phyloP scores from a whole-genome alignment of 2,329 filamentous ascomycete genomes.

The Fusarium continuum region DNA sequence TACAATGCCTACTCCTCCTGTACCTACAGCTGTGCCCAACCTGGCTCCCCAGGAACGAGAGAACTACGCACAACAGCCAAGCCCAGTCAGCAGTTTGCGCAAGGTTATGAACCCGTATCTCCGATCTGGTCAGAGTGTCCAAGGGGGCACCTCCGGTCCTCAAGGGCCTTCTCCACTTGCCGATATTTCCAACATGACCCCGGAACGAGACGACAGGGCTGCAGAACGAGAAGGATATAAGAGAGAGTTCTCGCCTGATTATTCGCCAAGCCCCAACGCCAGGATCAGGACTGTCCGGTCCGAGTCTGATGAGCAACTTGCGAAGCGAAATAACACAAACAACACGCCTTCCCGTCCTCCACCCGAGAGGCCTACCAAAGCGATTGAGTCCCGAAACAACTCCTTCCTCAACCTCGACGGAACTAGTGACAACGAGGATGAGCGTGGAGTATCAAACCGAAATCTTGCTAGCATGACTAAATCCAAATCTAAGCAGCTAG shows the following conservation, averaged over 20 bases:
- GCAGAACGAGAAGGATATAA: conserved; percentile 49
- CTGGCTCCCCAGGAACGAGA: conserved; percentile 46
- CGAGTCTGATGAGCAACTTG: conserved; percentile 48
- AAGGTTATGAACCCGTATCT: conserved; percentile 90
- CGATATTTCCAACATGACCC: conserved; percentile 41
- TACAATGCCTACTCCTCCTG: conserved; percentile 54
- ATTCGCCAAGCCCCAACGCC: conserved; percentile 75
- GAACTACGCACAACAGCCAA: conserved; percentile 56
- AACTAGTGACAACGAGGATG: conserved; percentile 58
- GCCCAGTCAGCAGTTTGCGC: conserved; percentile 81
- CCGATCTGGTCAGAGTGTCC: conserved; percentile 45
- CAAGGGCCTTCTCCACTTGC: conserved; percentile 41
- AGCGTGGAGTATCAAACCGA: conserved; percentile 30
- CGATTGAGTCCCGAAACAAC: conserved; percentile 51
- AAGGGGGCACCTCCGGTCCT: conserved; percentile 40
- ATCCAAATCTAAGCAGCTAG: conserved; percentile 15
- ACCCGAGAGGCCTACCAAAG: conserved; percentile 45
- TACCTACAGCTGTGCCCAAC: conserved; percentile 50
- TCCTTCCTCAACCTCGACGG: conserved; percentile 62
- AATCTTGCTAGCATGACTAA: conserved; percentile 25
- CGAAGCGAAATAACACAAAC: conserved; percentile 42
- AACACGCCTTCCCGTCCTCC: conserved; percentile 51
- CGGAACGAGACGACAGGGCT: conserved; percentile 13
- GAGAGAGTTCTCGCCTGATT: conserved; percentile 77
- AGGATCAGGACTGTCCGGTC: conserved; percentile 72